Percentiles rank a stretch among this genome's conserved stretches.
Evolutionary conservation across 805 yeast genomes (phyloP).

Genomic region (Candida germanica): DNA sequence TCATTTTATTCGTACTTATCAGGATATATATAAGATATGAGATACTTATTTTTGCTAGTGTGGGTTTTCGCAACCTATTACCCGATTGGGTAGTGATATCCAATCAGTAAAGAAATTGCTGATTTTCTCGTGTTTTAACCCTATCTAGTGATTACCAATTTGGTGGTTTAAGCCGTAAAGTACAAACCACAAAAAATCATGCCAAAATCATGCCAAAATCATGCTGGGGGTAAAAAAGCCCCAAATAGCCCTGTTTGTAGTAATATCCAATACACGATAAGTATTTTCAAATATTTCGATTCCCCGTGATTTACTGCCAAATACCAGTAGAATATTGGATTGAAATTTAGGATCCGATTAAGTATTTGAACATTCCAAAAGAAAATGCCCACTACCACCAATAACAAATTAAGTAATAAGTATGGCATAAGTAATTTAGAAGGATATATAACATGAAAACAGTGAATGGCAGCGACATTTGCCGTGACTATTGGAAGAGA

Average conservation of each 20-base stretch:
- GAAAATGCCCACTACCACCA: conserved; percentile 50
- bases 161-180: no score
- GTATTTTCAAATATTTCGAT: conserved; percentile 1
- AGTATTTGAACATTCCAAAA: conserved; percentile 85
- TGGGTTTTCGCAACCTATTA: conserved; percentile 2
- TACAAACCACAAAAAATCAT: no score
- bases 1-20: no score
- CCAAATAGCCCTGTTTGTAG: conserved; percentile 72
- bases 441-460: conserved; percentile 33
- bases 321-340: conserved; percentile 78
- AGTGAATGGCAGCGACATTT: conserved; percentile 37
- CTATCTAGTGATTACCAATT: no score
- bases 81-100: conserved; percentile 4
- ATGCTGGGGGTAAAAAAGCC: conserved; percentile 94
- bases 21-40: not conserved
- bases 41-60: no score
- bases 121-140: no score
- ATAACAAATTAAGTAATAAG: conserved; percentile 38
- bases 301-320: conserved; percentile 39
- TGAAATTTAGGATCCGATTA: conserved; percentile 71
- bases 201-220: no score
- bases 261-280: conserved; percentile 57
- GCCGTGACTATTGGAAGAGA: conserved; percentile 65
- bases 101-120: not conserved
- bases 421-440: conserved; percentile 34